Evolutionary conservation across 2,329 filamentous ascomycete genomes (phyloP).

Genomic region (Trichoderma koningii): DNA sequence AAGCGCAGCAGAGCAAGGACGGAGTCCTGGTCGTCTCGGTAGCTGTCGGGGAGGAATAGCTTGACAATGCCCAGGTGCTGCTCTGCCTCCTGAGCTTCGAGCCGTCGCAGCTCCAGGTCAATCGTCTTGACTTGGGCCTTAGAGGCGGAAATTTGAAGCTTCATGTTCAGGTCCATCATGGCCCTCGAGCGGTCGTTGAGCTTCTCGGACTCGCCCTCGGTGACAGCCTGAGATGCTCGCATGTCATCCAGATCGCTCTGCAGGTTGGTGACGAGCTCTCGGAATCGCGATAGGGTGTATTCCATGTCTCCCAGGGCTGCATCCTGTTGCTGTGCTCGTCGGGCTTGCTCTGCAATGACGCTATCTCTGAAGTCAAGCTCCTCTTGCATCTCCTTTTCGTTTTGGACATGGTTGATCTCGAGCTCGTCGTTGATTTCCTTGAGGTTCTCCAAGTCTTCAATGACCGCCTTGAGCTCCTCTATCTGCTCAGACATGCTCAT

Average conservation of each 20-base stretch:
- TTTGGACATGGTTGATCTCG: conserved; percentile 88
- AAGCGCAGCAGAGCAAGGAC: conserved; percentile 87
- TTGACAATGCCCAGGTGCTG: conserved; percentile 89
- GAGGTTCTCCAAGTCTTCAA: conserved; percentile 84
- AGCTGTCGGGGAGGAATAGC: conserved; percentile 84
- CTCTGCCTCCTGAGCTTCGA: conserved; percentile 85
- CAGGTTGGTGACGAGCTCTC: conserved; percentile 81
- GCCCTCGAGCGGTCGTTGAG: conserved; percentile 84
- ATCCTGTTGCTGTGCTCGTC: conserved; percentile 74
- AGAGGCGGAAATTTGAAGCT: conserved; percentile 83
- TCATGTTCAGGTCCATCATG: conserved; percentile 96
- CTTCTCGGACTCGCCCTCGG: conserved; percentile 89
- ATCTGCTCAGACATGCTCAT: conserved; percentile 80
- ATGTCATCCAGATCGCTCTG: conserved; percentile 90
- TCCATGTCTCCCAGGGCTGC: conserved; percentile 83
- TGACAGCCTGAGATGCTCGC: conserved; percentile 86
- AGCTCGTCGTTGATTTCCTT: conserved; percentile 95
- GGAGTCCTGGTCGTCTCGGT: conserved; percentile 77
- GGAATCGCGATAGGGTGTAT: conserved; percentile 84
- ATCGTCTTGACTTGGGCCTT: conserved; percentile 95
- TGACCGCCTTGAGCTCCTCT: conserved; percentile 75
- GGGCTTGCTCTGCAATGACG: conserved; percentile 78
- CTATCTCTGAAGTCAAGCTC: conserved; percentile 88
- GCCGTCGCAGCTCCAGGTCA: conserved; percentile 80
- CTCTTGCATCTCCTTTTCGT: conserved; percentile 91